phyloP scores from a whole-genome alignment of 2,329 filamentous ascomycete genomes.

The Paraphoma chrysanthemicola region DNA sequence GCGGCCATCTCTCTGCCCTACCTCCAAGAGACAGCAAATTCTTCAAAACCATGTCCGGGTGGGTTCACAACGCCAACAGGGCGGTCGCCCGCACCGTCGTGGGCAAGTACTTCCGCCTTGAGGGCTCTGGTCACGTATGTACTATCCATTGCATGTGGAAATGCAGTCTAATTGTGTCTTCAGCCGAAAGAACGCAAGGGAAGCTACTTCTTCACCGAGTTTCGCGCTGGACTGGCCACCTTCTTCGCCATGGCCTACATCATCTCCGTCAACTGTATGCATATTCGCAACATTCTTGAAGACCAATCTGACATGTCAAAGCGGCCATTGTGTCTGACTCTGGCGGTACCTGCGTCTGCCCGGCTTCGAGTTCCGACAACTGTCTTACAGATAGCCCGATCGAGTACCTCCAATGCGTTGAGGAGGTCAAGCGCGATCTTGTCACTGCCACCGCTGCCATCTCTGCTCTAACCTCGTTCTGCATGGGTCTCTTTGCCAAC shows the following conservation, averaged over 20 bases:
- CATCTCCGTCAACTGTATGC: slow-evolving; percentile 66
- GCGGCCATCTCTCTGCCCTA: neutral
- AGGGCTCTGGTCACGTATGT: slow-evolving; percentile 82
- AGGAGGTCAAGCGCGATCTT: slow-evolving; percentile 74
- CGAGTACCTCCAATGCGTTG: slow-evolving; percentile 69
- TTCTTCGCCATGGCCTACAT: slow-evolving; percentile 62
- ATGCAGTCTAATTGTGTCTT: slow-evolving; percentile 22
- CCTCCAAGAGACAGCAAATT: slow-evolving; percentile 4
- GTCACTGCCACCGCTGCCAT: slow-evolving; percentile 88
- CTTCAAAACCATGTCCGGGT: slow-evolving; percentile 36
- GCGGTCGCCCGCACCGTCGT: slow-evolving; percentile 43
- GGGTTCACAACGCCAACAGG: slow-evolving; percentile 43
- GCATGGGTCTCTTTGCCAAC: slow-evolving; percentile 83
- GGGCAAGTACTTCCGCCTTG: slow-evolving; percentile 70
- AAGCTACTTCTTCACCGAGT: slow-evolving; percentile 81
- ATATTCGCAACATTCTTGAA: slow-evolving; percentile 39
- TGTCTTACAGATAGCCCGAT: slow-evolving; percentile 59
- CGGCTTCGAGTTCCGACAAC: slow-evolving; percentile 53
- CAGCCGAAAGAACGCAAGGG: slow-evolving; percentile 75
- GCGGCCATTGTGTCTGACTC: slow-evolving; percentile 71
- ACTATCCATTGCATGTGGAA: neutral
- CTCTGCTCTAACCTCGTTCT: slow-evolving; percentile 78
- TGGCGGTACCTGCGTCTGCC: slow-evolving; percentile 79
- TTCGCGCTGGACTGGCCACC: slow-evolving; percentile 81
- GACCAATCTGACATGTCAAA: slow-evolving; percentile 15